A percentile compares a stretch with the other conserved stretches of the same genome.
phyloP scores from a whole-genome alignment of 2,329 filamentous ascomycete genomes.

The Teratosphaeria destructans region DNA sequence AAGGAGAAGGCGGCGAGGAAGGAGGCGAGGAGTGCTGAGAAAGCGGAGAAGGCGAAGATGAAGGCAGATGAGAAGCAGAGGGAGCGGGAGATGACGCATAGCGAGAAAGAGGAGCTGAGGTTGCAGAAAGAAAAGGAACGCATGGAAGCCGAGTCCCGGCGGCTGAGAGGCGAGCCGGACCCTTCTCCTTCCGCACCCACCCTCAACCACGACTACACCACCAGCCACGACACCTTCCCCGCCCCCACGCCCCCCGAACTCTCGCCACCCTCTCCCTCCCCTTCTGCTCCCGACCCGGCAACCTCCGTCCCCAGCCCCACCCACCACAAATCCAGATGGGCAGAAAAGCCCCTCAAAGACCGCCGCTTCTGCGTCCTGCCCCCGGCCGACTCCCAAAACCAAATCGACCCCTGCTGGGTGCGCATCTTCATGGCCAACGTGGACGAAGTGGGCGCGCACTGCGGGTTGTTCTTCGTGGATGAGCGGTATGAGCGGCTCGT shows the following conservation, averaged over 20 bases:
- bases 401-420: constrained; percentile 62
- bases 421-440: constrained; percentile 71
- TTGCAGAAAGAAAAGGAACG: constrained; percentile 19
- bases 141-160: constrained; percentile 21
- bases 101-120: constrained; percentile 19
- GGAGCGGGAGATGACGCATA: constrained; percentile 15
- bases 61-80: constrained; percentile 3
- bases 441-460: constrained; percentile 79
- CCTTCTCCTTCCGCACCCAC: background rate
- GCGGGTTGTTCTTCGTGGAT: constrained; percentile 65
- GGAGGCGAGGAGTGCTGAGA: constrained; percentile 18
- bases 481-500: constrained; percentile 33
- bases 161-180: constrained; percentile 21
- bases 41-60: constrained; percentile 18
- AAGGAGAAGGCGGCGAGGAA: constrained; percentile 27
- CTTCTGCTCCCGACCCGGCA: background rate
- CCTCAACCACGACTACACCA: background rate
- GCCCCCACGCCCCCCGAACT: background rate
- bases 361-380: constrained; percentile 73
- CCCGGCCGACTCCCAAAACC: constrained; percentile 45
- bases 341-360: constrained; percentile 36
- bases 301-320: background rate
- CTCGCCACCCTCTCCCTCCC: background rate
- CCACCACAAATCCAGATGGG: background rate
- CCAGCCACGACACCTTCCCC: background rate